These are phyloP conservation scores for Hypomontagnella submonticulosa DNA, from an alignment of 495 filamentous ascomycete genomes.

Conservation along the genomic window DNA sequence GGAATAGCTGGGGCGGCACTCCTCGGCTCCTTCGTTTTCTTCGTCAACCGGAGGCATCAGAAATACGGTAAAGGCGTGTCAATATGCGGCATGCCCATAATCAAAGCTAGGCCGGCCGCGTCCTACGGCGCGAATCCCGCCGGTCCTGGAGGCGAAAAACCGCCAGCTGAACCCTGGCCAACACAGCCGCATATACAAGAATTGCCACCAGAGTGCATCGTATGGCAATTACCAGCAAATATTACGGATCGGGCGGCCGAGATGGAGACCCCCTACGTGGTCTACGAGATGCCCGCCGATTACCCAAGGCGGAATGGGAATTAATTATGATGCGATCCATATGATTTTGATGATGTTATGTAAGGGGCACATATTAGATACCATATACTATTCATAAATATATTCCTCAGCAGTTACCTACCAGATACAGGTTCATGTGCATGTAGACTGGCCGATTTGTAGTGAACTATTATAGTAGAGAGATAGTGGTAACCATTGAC, in stretches of 20 bases:
- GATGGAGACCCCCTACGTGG: conserved; percentile 16
- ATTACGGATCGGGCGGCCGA: conserved; percentile 13
- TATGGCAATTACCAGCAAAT: conserved; percentile 15
- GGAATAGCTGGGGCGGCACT: conserved; percentile 13
- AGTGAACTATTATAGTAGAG: no score
- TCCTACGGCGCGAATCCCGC: conserved; percentile 14
- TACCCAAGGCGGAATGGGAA: not conserved
- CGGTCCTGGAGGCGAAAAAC: not conserved
- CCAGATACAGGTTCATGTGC: no score
- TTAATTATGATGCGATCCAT: conserved; percentile 8
- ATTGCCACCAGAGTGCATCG: conserved; percentile 11
- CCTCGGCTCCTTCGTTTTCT: conserved; percentile 11
- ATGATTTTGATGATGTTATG: conserved; percentile 2
- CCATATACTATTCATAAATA: conserved; percentile 9
- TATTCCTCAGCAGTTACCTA: not conserved
- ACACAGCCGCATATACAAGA: conserved; percentile 6
- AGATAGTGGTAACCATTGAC: conserved; percentile 1
- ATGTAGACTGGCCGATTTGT: no score
- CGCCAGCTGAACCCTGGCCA: conserved; percentile 14
- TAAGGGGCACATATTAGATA: conserved; percentile 11
- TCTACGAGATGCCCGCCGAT: conserved; percentile 26
- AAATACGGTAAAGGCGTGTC: conserved; percentile 25
- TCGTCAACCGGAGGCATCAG: conserved; percentile 8
- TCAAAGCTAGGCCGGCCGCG: conserved; percentile 22
- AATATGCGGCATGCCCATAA: conserved; percentile 10